Base-by-base conservation (phyloP, 192 early-diverging fungal genomes). In the Linnemannia zychae region DNA sequence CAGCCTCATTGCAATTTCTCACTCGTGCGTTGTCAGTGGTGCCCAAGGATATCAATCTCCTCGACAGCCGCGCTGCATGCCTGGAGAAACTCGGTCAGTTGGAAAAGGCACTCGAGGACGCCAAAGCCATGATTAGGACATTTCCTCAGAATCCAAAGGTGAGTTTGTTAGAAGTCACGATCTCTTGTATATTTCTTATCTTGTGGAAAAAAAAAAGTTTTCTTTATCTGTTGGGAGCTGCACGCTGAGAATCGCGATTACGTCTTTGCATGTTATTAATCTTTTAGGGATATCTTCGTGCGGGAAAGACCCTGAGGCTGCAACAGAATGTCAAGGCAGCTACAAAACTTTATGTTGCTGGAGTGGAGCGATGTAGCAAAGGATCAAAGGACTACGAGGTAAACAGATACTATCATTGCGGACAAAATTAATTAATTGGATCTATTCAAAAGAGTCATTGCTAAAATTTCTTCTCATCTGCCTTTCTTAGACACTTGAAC, bases 71-170 rank as follows among this genome's bases (percentile, higher is more conserved):
- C 24, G 82, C 82, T n/a, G 77, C 82, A 0, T 79, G 67, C 20
- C 75, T 65, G 0, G 82, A 84, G 49, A 84, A 79, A 22, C 40
- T 84, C 9, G 76, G 67, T 13, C 50, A 74, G 47, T 17, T 75
- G n/a, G 38, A 74, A 1, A 74, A 84, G 17, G 82, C 72, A 4
- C 77, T 84, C 4, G 2, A 53, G 15, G 82, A 84, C 49, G 77
- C 82, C 7, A 84, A 84, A 37, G 20, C 67, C 7, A 84, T 84
- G 82, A 84, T 84, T 34, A 37, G 48, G 38, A 57, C 7, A 34
- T 48, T 75, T 71, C 76, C 82, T 44, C 72, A 72, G 53, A 46
- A 75, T n/a, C 73, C 82, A 71, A 84, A 84, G 82, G 82, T 84
- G 50, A 22, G 34, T 2, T n/a, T 31, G 28, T n/a, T n/a, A 31